These are phyloP conservation scores for Setaria viridis DNA, from an alignment of 202 grass and related monocot genomes.

Conservation along the genomic window DNA sequence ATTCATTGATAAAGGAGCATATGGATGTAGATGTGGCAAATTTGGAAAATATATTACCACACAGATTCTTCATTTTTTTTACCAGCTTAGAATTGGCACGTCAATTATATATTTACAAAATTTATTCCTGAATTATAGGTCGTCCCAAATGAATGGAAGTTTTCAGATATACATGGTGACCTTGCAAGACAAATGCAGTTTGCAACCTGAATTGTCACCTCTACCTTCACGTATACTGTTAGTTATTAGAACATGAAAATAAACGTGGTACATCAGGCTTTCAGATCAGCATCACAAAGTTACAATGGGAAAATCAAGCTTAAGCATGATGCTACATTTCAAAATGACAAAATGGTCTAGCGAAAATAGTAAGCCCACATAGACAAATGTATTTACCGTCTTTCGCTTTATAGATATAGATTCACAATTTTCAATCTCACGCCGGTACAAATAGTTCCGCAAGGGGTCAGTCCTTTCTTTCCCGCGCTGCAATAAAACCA, in stretches of 20 bases:
- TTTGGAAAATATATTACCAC: neutral
- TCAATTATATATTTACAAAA: neutral
- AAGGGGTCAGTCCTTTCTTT: neutral
- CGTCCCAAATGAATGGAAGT: neutral
- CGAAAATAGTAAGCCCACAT: neutral
- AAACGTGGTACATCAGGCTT: neutral
- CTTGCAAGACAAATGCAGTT: neutral
- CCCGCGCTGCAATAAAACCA: slow-evolving; percentile 19
- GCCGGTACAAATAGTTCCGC: slow-evolving; percentile 41
- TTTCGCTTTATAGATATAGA: slow-evolving; percentile 28
- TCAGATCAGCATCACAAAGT: slow-evolving; percentile 11
- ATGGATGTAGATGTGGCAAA: neutral
- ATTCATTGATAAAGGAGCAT: neutral
- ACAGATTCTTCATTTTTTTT: neutral
- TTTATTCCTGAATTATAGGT: neutral
- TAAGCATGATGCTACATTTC: neutral
- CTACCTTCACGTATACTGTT: neutral
- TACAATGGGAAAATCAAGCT: neutral
- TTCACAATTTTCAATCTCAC: slow-evolving; percentile 29
- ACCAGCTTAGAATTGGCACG: neutral
- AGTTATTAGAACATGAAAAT: neutral
- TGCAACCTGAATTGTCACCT: neutral
- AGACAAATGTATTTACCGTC: slow-evolving; percentile 25
- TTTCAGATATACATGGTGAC: neutral
- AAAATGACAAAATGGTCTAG: neutral